These are phyloP conservation scores for Cladosporium austrohemisphaericum DNA, from an alignment of 2,329 filamentous ascomycete species.

Conservation along the genomic window DNA sequence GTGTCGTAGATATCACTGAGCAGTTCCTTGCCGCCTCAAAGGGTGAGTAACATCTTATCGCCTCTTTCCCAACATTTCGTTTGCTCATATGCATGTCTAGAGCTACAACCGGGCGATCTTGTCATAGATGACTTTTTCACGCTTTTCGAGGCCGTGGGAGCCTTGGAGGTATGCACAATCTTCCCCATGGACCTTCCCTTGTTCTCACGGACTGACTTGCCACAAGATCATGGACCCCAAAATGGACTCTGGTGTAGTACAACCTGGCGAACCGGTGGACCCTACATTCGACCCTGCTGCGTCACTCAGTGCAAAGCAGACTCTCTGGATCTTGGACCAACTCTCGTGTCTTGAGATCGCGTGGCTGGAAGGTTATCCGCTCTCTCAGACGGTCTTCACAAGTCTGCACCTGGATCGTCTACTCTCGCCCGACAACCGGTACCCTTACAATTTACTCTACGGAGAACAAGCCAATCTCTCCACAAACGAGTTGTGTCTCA, in stretches of 20 bases:
- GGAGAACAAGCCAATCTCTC: conserved; percentile 6
- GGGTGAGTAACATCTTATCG: not conserved
- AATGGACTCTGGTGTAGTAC: conserved; percentile 91
- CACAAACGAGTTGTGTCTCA: conserved; percentile 8
- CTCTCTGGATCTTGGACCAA: conserved; percentile 92
- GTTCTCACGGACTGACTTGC: conserved; percentile 1
- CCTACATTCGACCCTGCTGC: conserved; percentile 50
- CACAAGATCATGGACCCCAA: conserved; percentile 94
- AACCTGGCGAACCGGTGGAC: conserved; percentile 74
- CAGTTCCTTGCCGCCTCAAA: conserved; percentile 33
- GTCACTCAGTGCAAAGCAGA: conserved; percentile 53
- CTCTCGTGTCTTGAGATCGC: conserved; percentile 91
- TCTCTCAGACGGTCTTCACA: conserved; percentile 92
- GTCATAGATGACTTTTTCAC: conserved; percentile 94
- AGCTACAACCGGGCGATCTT: conserved; percentile 72
- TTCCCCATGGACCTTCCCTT: not conserved
- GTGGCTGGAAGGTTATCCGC: conserved; percentile 93
- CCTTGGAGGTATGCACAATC: conserved; percentile 57
- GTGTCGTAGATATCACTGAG: conserved; percentile 33
- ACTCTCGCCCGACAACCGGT: conserved; percentile 57
- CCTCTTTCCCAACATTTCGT: not conserved
- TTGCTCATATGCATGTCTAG: not conserved
- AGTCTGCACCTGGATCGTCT: conserved; percentile 86
- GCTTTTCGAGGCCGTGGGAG: conserved; percentile 88
- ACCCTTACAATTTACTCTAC: conserved; percentile 55